phyloP scores from a whole-genome alignment of 2,329 filamentous ascomycete species.

The Neospermospora avenae region DNA sequence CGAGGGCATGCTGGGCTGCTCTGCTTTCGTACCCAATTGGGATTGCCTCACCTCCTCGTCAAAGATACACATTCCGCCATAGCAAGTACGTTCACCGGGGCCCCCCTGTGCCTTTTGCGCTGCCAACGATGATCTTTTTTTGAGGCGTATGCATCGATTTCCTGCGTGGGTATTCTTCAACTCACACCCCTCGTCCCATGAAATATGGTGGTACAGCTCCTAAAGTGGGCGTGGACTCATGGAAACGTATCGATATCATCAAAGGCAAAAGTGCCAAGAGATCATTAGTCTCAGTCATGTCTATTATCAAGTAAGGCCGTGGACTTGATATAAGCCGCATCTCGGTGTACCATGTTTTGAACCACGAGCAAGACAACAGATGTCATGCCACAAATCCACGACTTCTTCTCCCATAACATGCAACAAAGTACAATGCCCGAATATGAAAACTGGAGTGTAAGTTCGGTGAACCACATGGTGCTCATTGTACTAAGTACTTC shows the following conservation, averaged over 20 bases:
- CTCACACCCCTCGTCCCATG: background rate
- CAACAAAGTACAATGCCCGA: slow-evolving; percentile 2
- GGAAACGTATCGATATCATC: background rate
- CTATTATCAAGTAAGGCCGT: background rate
- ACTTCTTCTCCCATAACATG: background rate
- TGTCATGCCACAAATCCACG: background rate
- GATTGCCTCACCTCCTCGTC: background rate
- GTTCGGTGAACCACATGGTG: background rate
- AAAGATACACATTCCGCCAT: background rate
- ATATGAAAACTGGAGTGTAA: slow-evolving; percentile 2
- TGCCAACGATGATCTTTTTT: background rate
- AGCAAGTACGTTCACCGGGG: background rate
- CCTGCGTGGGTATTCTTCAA: background rate
- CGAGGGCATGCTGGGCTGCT: background rate
- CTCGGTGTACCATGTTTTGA: background rate
- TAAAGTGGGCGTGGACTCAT: background rate
- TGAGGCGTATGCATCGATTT: background rate
- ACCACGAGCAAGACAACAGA: background rate
- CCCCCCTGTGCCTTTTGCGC: background rate
- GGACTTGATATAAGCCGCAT: slow-evolving; percentile 5
- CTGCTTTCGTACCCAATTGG: background rate
- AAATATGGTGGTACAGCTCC: background rate
- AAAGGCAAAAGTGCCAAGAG: slow-evolving; percentile 8
- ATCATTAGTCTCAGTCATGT: background rate
- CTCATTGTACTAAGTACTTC: background rate